Base-by-base conservation (phyloP, 352 stramenopile genomes). In the Bremia lactucae region DNA sequence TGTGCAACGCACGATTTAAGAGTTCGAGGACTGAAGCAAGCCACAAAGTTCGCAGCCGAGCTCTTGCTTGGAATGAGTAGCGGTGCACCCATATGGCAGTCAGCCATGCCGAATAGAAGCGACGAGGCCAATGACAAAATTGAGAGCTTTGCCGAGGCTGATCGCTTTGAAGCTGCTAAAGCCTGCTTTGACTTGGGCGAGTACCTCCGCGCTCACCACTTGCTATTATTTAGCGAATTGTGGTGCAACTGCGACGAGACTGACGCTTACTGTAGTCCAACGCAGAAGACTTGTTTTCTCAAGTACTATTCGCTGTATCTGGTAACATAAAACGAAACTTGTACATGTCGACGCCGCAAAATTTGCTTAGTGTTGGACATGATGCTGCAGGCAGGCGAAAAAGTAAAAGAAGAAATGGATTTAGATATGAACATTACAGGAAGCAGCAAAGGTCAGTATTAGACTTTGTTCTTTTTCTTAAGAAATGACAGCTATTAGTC, bases 321-420 rank as follows among this genome's bases (percentile, higher is more conserved):
- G 55, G 70, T 83, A 65, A 1, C 28, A 16, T 38, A 24, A 34
- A 10, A 38, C 13, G 9, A 29, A 29, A 29, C 2, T 3, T 29
- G 13, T 11, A 29, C 24, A 35, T 35, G 28, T 0, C 28, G 8
- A 35, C 13, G 28, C 28, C n/a, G n/a, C n/a, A n/a, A n/a, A n/a
- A n/a, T n/a, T n/a, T n/a, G n/a, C n/a, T n/a, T n/a, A n/a, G n/a
- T n/a, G n/a, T n/a, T n/a, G n/a, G n/a, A 5, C 26, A 22, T 43
- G 0, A 0, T 36, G 19, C 2, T 38, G 29, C 25, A 83, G 68
- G 80, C 78, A 22, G 80, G 80, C 13, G 80, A 92, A 48, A 86
- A 88, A 39, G 62, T 68, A 28, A 89, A 87, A 24, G 73, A 90
- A 40, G 78, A 89, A 52, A 69, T 82, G 60, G 64, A 77, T 45